A percentile compares a stretch with the other conserved stretches of the same genome.
Evolutionary conservation across 306 rosid genomes (phyloP).

Genomic region (Begonia peltatifolia): DNA sequence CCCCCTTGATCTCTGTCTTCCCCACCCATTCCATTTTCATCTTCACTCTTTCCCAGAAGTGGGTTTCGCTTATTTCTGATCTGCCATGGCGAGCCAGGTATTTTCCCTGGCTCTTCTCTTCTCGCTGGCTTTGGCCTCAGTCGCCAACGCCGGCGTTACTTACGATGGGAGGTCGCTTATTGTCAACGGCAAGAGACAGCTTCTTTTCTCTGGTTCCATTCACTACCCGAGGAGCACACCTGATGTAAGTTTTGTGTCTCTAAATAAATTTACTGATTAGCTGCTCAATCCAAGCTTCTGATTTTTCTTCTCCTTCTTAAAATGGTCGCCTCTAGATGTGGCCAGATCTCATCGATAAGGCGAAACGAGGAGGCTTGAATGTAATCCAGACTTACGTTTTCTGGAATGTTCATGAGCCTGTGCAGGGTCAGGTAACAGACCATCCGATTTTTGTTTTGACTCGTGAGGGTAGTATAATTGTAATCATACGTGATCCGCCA

Average conservation of each 20-base stretch:
- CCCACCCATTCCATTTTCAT: too few species aligned
- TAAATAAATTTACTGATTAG: background rate
- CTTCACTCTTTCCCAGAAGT: too few species aligned
- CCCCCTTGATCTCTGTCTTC: too few species aligned
- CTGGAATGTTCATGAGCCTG: constrained; percentile 82
- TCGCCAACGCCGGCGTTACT: constrained; percentile 25
- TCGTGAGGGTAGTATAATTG: background rate
- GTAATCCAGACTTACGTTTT: constrained; percentile 85
- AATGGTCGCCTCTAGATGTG: constrained; percentile 44
- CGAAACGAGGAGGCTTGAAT: constrained; percentile 70
- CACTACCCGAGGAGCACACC: constrained; percentile 78
- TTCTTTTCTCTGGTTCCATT: constrained; percentile 71
- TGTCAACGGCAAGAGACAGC: constrained; percentile 49
- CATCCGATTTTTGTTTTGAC: constrained; percentile 1
- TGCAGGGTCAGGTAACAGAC: constrained; percentile 41
- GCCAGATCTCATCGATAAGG: constrained; percentile 49
- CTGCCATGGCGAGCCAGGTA: background rate
- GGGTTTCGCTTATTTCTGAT: too few species aligned
- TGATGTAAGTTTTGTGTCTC: constrained; percentile 21
- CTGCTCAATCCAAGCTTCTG: background rate
- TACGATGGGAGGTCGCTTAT: constrained; percentile 52
- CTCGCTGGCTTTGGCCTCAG: constrained; percentile 8
- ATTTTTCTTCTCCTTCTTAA: background rate
- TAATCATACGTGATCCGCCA: too few species aligned
- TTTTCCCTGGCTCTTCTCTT: constrained; percentile 10